Percentiles rank a stretch among this genome's conserved stretches.
Conservation (phyloP, 352 stramenopile genomes). For the Pythium diclinum region DNA sequence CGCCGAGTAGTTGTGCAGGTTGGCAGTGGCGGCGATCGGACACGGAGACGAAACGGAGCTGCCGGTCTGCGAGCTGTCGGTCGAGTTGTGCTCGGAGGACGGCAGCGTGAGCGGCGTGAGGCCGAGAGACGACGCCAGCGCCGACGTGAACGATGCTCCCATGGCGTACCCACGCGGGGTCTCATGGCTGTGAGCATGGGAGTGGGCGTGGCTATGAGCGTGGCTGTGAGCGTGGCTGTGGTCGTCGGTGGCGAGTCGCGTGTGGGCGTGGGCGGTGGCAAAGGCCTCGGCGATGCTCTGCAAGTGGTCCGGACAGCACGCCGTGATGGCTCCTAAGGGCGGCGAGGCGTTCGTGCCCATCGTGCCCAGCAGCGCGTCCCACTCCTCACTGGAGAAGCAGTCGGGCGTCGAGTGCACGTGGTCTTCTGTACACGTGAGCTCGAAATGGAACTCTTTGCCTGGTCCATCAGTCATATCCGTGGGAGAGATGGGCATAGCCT, state of each 20-base stretch:
- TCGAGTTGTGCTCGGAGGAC: slow-evolving; percentile 4
- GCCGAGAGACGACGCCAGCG: not conserved
- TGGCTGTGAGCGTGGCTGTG: slow-evolving; percentile 3
- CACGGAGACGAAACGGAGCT: slow-evolving; percentile 14
- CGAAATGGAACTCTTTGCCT: slow-evolving; percentile 33
- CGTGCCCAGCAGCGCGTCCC: slow-evolving; percentile 33
- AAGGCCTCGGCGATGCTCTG: slow-evolving; percentile 19
- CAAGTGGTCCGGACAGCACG: slow-evolving; percentile 22
- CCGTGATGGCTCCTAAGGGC: not conserved
- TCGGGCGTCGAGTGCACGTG: slow-evolving; percentile 54
- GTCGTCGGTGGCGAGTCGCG: not conserved
- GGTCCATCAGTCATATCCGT: slow-evolving; percentile 19
- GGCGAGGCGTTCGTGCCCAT: slow-evolving; percentile 23
- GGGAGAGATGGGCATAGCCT: slow-evolving; percentile 19
- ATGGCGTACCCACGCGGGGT: not conserved
- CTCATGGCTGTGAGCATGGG: slow-evolving; percentile 4
- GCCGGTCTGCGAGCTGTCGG: not conserved
- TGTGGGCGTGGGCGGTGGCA: slow-evolving; percentile 4
- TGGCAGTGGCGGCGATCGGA: slow-evolving; percentile 28
- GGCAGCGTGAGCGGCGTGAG: slow-evolving; percentile 2
- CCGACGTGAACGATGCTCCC: slow-evolving; percentile 5
- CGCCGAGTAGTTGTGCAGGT: slow-evolving; percentile 50
- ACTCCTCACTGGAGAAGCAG: slow-evolving; percentile 40
- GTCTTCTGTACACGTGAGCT: slow-evolving; percentile 56
- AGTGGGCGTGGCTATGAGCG: not conserved